A percentile compares a stretch with the other conserved stretches of the same genome.
These are phyloP conservation scores for Yamadazyma membranifaciens DNA, from an alignment of 1,139 yeast species.

Conservation along the genomic window DNA sequence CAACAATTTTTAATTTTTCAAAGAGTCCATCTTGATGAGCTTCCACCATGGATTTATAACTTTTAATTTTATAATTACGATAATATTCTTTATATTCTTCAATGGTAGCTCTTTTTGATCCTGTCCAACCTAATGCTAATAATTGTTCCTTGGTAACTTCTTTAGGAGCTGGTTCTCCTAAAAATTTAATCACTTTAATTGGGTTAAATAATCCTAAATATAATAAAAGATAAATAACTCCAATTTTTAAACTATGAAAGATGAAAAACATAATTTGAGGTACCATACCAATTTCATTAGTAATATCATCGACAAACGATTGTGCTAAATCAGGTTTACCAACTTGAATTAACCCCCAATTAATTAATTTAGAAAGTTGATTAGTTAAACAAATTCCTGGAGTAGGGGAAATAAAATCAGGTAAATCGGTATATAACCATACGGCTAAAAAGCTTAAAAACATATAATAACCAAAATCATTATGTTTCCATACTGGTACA, in stretches of 20 bases:
- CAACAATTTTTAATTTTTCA: constrained; percentile 56
- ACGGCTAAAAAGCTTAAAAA: constrained; percentile 46
- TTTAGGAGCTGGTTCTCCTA: constrained; percentile 27
- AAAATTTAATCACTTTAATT: constrained; percentile 28
- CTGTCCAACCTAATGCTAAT: constrained; percentile 85
- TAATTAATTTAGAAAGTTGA: constrained; percentile 37
- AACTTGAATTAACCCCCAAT: constrained; percentile 24
- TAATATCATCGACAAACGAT: constrained; percentile 48
- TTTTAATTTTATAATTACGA: constrained; percentile 62
- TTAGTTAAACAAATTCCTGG: constrained; percentile 88
- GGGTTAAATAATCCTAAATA: constrained; percentile 82
- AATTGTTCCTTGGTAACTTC: constrained; percentile 56
- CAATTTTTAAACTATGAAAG: constrained; percentile 65
- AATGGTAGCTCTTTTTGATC: constrained; percentile 69
- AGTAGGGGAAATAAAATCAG: constrained; percentile 84
- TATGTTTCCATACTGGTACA: constrained; percentile 73
- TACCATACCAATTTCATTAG: constrained; percentile 33
- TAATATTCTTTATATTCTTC: constrained; percentile 72
- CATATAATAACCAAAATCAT: constrained; percentile 46
- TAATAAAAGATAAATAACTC: constrained; percentile 55
- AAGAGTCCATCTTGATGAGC: constrained; percentile 78
- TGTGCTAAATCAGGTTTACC: constrained; percentile 40
- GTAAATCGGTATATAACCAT: constrained; percentile 93
- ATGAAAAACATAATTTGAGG: constrained; percentile 70
- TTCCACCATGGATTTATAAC: constrained; percentile 73